phyloP scores from a whole-genome alignment of 2,329 filamentous ascomycete species.

The Aspergillus aculeatus region DNA sequence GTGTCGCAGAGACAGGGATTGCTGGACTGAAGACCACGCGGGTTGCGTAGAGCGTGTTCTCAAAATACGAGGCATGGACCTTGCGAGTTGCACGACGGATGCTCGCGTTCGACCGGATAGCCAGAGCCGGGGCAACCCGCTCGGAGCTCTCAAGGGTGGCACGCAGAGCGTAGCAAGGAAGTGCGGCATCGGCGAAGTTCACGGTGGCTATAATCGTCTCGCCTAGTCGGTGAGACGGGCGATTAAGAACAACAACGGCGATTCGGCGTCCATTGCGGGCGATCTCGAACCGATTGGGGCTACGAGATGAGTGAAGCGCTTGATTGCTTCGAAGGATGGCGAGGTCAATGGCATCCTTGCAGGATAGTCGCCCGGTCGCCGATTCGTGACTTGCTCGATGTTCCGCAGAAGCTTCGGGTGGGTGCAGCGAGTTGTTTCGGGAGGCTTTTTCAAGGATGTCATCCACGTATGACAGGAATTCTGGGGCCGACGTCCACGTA shows the following conservation, averaged over 20 bases:
- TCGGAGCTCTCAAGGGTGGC: constrained; percentile 84
- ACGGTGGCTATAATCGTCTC: constrained; percentile 82
- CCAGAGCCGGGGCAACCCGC: constrained; percentile 74
- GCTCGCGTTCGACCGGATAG: constrained; percentile 79
- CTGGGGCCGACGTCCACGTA: constrained; percentile 53
- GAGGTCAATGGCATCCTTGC: constrained; percentile 84
- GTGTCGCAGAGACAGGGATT: constrained; percentile 79
- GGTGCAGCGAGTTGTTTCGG: constrained; percentile 54
- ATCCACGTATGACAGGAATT: constrained; percentile 76
- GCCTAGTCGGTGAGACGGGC: constrained; percentile 84
- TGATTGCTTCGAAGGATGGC: constrained; percentile 81
- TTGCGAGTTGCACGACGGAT: constrained; percentile 84
- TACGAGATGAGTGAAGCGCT: constrained; percentile 66
- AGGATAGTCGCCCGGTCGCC: constrained; percentile 56
- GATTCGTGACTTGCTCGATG: constrained; percentile 53
- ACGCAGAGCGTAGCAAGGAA: constrained; percentile 83
- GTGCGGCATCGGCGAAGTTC: constrained; percentile 74
- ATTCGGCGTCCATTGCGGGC: constrained; percentile 88
- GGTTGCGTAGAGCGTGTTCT: constrained; percentile 78
- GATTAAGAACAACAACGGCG: constrained; percentile 82
- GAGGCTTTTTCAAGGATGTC: constrained; percentile 63
- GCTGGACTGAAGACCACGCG: constrained; percentile 77
- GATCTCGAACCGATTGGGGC: constrained; percentile 93
- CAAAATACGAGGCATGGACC: constrained; percentile 72
- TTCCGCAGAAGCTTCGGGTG: constrained; percentile 73